These are phyloP conservation scores for Metschnikowia baotianmanensis DNA, from an alignment of 805 yeast genomes.

Conservation along the genomic window DNA sequence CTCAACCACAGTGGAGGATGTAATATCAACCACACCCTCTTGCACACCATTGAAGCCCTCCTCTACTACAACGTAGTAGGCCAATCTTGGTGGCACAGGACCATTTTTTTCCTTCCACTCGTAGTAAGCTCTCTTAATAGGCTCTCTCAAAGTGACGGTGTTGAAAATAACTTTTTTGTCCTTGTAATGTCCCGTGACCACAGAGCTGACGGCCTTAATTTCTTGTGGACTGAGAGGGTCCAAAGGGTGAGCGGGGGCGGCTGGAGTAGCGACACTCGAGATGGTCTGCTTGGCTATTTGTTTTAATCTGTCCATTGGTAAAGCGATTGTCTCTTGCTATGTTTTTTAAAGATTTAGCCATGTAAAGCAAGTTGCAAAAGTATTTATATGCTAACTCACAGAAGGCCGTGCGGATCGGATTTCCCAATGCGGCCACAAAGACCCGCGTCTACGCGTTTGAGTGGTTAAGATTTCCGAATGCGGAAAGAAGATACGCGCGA, in stretches of 20 bases:
- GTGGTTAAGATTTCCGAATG: slow-evolving; percentile 9
- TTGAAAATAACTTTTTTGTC: slow-evolving; percentile 55
- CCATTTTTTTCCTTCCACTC: slow-evolving; percentile 64
- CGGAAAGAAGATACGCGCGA: slow-evolving; percentile 11
- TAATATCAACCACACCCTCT: slow-evolving; percentile 68
- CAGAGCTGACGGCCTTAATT: slow-evolving; percentile 53
- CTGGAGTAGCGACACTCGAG: slow-evolving; percentile 52
- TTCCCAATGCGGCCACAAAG: slow-evolving; percentile 8
- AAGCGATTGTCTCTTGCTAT: not conserved
- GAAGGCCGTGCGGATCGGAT: slow-evolving; percentile 11
- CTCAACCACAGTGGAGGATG: slow-evolving; percentile 45
- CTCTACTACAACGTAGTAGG: slow-evolving; percentile 62
- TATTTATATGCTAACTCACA: slow-evolving; percentile 7
- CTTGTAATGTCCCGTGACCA: slow-evolving; percentile 48
- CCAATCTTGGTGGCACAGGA: slow-evolving; percentile 65
- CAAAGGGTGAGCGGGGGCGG: slow-evolving; percentile 61
- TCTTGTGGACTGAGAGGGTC: slow-evolving; percentile 69
- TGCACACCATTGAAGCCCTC: slow-evolving; percentile 58
- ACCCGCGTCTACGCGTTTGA: slow-evolving; percentile 2
- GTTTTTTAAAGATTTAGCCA: too few species aligned
- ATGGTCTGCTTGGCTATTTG: slow-evolving; percentile 63
- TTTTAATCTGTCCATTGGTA: slow-evolving; percentile 58
- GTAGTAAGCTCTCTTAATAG: slow-evolving; percentile 59
- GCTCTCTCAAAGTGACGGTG: slow-evolving; percentile 70
- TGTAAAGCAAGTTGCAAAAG: too few species aligned